Percentiles rank a stretch among this genome's conserved stretches.
Conservation (phyloP, 257 asterid species). For the Solanum okadae region DNA sequence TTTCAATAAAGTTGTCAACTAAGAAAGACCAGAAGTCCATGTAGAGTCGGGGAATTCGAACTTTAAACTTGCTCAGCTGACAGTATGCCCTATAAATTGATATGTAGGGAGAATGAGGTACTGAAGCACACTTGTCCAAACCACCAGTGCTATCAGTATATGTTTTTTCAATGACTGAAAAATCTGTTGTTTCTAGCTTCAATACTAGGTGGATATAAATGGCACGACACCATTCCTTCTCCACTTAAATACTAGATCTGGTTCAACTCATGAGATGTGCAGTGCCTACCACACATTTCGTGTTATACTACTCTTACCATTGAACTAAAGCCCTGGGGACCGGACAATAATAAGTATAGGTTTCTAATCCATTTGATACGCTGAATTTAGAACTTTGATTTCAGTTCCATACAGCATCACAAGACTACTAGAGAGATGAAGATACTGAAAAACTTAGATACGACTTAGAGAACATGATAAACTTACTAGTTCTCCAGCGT, state of each 20-base stretch:
- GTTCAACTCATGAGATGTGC: background rate
- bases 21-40: background rate
- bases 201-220: background rate
- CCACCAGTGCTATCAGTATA: background rate
- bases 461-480: background rate
- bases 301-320: background rate
- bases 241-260: background rate
- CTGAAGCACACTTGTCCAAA: background rate
- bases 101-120: background rate
- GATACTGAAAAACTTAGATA: background rate
- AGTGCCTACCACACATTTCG: background rate
- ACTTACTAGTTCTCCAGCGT: background rate
- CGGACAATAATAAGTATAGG: background rate
- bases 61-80: background rate
- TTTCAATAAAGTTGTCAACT: background rate
- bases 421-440: background rate
- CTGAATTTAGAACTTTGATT: background rate
- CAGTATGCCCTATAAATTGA: background rate
- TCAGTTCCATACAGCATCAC: background rate
- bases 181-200: background rate
- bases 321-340: background rate
- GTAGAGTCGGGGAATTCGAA: background rate
- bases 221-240: background rate
- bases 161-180: background rate
- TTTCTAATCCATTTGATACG: background rate